These are phyloP conservation scores for Schizophyllum amplum DNA, from an alignment of 1,284 basidiomycete species.

Conservation along the genomic window DNA sequence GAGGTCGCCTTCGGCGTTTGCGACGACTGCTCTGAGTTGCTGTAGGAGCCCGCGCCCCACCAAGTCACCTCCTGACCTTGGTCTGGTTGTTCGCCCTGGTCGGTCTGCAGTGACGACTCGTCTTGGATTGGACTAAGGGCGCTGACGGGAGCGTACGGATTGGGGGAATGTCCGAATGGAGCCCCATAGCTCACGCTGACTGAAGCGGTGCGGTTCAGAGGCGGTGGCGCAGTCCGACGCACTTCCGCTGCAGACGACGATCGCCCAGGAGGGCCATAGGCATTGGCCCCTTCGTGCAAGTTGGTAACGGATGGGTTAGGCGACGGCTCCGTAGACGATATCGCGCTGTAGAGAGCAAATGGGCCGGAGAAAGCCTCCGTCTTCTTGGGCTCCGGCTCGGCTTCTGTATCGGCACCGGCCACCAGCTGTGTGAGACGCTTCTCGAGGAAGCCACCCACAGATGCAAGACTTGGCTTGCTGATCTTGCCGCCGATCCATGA, in stretches of 20 bases:
- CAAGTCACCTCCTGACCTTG: conserved; percentile 23
- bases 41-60: conserved; percentile 52
- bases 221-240: conserved; percentile 36
- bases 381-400: conserved; percentile 34
- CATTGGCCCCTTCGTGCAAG: conserved; percentile 29
- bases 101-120: conserved; percentile 13
- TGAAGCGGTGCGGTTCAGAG: conserved; percentile 38
- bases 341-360: conserved; percentile 92
- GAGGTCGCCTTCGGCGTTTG: conserved; percentile 60
- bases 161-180: conserved; percentile 22
- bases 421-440: conserved; percentile 95
- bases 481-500: conserved; percentile 82
- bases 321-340: conserved; percentile 75
- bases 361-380: conserved; percentile 60
- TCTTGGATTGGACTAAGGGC: conserved; percentile 28
- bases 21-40: conserved; percentile 21
- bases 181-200: conserved; percentile 40
- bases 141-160: conserved; percentile 24
- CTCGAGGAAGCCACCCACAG: conserved; percentile 89
- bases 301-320: conserved; percentile 54
- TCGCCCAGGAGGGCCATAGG: conserved; percentile 50
- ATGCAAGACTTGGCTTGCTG: conserved; percentile 85
- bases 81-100: conserved; percentile 25
- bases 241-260: conserved; percentile 72
- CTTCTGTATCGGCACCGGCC: conserved; percentile 55